Conservation (phyloP, 73 alveolate species). For the Urostyla sp. region DNA sequence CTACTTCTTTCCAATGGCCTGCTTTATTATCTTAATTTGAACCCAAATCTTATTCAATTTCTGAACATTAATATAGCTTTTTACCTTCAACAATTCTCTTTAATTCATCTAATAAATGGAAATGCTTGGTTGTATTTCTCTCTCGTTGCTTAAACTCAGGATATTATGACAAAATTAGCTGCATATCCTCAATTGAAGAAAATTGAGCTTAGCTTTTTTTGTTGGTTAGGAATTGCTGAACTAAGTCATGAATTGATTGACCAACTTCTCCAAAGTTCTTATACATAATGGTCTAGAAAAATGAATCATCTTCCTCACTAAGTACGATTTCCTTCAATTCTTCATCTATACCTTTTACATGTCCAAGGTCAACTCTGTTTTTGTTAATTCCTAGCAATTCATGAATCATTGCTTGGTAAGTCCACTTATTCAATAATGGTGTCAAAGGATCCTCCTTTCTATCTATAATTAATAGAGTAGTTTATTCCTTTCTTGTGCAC, state of each 20-base stretch:
- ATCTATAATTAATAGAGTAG: conserved; percentile 84
- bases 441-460: conserved; percentile 99
- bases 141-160: conserved; percentile 86
- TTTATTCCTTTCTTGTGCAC: conserved; percentile 68
- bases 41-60: conserved; percentile 91
- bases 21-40: conserved; percentile 74
- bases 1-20: conserved; percentile 68
- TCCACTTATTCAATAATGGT: conserved; percentile 99
- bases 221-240: conserved; percentile 59
- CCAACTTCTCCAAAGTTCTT: conserved; percentile 95
- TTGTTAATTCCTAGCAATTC: conserved; percentile 96
- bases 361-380: conserved; percentile 90
- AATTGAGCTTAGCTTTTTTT: conserved; percentile 71
- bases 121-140: conserved; percentile 95
- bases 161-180: conserved; percentile 78
- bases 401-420: conserved; percentile 99
- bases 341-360: conserved; percentile 25
- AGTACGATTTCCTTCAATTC: conserved; percentile 75
- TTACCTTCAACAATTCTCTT: conserved; percentile 82
- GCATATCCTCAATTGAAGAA: conserved; percentile 89
- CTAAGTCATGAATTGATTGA: conserved; percentile 80
- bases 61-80: conserved; percentile 75
- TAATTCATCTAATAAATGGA: conserved; percentile 88
- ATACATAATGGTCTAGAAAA: conserved; percentile 75
- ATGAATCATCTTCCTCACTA: conserved; percentile 69